phyloP scores from a whole-genome alignment of 441 rosid species.

The Gossypium aridum region DNA sequence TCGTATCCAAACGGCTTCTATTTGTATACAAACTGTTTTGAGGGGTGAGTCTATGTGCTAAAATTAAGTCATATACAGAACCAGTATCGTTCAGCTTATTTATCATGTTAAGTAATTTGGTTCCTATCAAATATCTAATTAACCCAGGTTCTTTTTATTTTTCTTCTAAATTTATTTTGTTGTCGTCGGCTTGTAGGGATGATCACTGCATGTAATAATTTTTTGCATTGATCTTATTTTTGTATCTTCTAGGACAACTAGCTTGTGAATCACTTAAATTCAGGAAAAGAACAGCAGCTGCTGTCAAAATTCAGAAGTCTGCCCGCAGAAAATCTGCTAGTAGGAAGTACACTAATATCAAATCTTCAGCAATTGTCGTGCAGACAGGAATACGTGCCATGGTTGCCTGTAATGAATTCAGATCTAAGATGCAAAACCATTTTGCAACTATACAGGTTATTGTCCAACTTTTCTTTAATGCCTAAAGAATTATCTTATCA shows the following conservation, averaged over 20 bases:
- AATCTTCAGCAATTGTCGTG: slow-evolving; percentile 51
- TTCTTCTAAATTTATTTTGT: not conserved
- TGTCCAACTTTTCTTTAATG: slow-evolving; percentile 1
- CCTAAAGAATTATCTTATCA: slow-evolving; percentile 9
- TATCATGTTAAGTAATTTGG: not conserved
- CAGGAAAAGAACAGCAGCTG: slow-evolving; percentile 57
- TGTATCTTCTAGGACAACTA: slow-evolving; percentile 41
- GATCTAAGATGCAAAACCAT: slow-evolving; percentile 27
- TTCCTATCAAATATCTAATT: slow-evolving; percentile 4
- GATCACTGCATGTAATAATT: slow-evolving; percentile 7
- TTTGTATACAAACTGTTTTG: slow-evolving; percentile 71
- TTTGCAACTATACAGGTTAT: slow-evolving; percentile 72
- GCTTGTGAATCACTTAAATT: slow-evolving; percentile 33
- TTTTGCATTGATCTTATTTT: slow-evolving; percentile 16
- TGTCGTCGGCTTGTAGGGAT: not conserved
- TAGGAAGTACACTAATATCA: slow-evolving; percentile 35
- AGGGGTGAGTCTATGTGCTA: slow-evolving; percentile 47
- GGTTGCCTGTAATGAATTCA: slow-evolving; percentile 45
- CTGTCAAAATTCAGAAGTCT: slow-evolving; percentile 71
- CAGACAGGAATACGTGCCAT: slow-evolving; percentile 66
- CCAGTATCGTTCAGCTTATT: slow-evolving; percentile 9
- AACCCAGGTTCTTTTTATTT: not conserved
- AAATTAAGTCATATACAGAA: not conserved
- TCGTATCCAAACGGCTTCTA: slow-evolving; percentile 40
- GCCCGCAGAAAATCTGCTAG: slow-evolving; percentile 57